Evolutionary conservation across 2,329 filamentous ascomycete genomes (phyloP).

Genomic region (Aspergillus spinulosporus): DNA sequence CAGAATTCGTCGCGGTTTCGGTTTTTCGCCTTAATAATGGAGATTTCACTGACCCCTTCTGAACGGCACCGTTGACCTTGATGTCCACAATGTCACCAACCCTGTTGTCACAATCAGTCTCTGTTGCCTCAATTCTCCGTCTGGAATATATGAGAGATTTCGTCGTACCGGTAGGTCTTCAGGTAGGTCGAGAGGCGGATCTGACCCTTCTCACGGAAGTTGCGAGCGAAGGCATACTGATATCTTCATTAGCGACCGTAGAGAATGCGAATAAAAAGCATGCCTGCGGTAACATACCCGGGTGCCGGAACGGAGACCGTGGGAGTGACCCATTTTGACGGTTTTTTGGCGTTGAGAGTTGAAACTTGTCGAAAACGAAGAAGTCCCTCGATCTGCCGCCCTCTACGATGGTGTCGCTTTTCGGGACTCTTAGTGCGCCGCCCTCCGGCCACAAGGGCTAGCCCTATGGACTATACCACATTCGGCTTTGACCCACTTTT

Average conservation of each 20-base stretch:
- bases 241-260: conserved; percentile 33
- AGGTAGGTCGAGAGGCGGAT: conserved; percentile 95
- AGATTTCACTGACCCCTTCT: conserved; percentile 78
- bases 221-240: conserved; percentile 87
- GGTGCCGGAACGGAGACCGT: conserved; percentile 83
- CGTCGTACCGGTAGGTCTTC: conserved; percentile 77
- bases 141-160: conserved; percentile 19
- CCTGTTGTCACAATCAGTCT: conserved; percentile 56
- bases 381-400: conserved; percentile 30
- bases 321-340: conserved; percentile 79
- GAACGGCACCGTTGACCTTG: conserved; percentile 96
- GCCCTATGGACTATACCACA: conserved; percentile 26
- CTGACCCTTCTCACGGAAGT: conserved; percentile 93
- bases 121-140: conserved; percentile 24
- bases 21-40: conserved; percentile 15
- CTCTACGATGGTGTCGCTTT: conserved; percentile 25
- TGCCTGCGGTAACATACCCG: conserved; percentile 60
- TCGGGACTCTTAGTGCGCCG: conserved; percentile 31
- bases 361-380: conserved; percentile 41
- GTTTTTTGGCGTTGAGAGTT: conserved; percentile 47
- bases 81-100: conserved; percentile 99
- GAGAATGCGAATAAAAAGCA: conserved; percentile 5
- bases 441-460: conserved; percentile 23
- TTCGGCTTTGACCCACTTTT: background rate
- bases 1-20: conserved; percentile 13